These are phyloP conservation scores for Pythium phragmitis DNA, from an alignment of 352 stramenopile genomes.

Conservation along the genomic window DNA sequence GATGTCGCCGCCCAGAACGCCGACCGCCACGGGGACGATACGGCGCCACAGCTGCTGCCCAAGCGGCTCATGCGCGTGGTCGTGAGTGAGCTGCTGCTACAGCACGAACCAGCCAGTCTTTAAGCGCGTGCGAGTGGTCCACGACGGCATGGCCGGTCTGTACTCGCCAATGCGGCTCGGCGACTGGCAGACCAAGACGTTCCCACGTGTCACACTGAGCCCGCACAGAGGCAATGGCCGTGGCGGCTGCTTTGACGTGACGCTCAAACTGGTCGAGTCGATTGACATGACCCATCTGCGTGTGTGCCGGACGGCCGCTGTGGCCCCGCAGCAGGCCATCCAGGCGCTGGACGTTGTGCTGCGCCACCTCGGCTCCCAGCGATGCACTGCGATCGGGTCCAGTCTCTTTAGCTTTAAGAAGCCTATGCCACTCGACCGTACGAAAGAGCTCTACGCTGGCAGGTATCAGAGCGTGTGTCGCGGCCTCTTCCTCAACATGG, in stretches of 20 bases:
- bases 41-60: background rate
- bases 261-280: constrained; percentile 10
- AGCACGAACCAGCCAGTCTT: constrained; percentile 2
- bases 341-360: constrained; percentile 19
- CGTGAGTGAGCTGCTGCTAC: constrained; percentile 13
- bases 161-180: constrained; percentile 13
- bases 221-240: no score
- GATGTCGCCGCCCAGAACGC: constrained; percentile 6
- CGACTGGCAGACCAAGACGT: constrained; percentile 6
- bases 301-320: background rate
- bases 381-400: background rate
- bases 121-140: background rate
- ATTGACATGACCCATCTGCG: background rate
- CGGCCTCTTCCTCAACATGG: constrained; percentile 17
- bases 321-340: background rate
- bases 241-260: constrained; percentile 18
- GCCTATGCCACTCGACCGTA: background rate
- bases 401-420: constrained; percentile 7
- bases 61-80: constrained; percentile 13
- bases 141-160: constrained; percentile 15
- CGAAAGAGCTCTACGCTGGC: constrained; percentile 12
- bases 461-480: constrained; percentile 6
- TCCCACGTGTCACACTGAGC: background rate
- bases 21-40: background rate
- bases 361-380: constrained; percentile 9